Evolutionary conservation across 2,329 filamentous ascomycete species (phyloP).

Genomic region (Cercospora berteroae): DNA sequence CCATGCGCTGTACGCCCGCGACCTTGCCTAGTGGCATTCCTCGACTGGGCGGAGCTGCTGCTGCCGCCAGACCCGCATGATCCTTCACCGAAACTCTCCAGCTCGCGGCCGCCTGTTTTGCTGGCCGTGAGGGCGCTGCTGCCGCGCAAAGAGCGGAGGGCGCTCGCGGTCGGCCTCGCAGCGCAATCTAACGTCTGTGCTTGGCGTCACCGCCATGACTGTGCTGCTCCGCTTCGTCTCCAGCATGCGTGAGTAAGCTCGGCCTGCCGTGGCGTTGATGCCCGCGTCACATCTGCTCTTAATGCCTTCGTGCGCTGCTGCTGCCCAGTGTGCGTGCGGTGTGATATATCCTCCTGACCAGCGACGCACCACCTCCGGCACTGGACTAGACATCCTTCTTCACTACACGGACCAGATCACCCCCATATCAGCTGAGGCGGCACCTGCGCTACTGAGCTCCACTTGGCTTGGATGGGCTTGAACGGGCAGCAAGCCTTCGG

Average conservation of each 20-base stretch:
- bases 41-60: slow-evolving; percentile 10
- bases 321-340: neutral
- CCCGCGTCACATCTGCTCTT: neutral
- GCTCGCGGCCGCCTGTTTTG: slow-evolving; percentile 3
- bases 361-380: neutral
- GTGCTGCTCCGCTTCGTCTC: slow-evolving; percentile 8
- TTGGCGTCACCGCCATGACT: slow-evolving; percentile 11
- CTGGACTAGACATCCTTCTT: neutral
- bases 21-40: slow-evolving; percentile 2
- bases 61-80: slow-evolving; percentile 2
- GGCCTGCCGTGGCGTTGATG: neutral
- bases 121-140: neutral
- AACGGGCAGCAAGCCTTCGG: slow-evolving; percentile 13
- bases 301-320: slow-evolving; percentile 8
- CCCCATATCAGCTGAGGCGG: slow-evolving; percentile 19
- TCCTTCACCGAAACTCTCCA: slow-evolving; percentile 17
- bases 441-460: slow-evolving; percentile 9
- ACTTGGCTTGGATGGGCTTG: slow-evolving; percentile 13
- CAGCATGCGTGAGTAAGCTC: slow-evolving; percentile 15
- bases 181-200: slow-evolving; percentile 18
- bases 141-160: slow-evolving; percentile 15
- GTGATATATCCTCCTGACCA: slow-evolving; percentile 7
- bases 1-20: neutral
- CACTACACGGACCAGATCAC: slow-evolving; percentile 10
- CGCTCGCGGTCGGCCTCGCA: neutral